Base-by-base conservation (phyloP, 192 early-diverging fungal genomes). In the Cetraspora pellucida region DNA sequence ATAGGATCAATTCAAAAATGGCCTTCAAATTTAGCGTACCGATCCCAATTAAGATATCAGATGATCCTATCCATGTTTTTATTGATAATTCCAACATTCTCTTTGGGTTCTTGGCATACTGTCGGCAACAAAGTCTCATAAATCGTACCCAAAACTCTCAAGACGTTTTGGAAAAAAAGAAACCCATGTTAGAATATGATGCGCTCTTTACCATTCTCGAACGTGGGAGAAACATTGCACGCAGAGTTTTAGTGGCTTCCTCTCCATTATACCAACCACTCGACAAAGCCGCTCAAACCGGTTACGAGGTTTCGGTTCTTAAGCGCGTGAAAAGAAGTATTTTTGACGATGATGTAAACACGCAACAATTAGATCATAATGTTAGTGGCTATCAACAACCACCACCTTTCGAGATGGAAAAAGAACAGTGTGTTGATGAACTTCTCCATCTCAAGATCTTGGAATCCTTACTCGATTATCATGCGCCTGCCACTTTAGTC, bases 11-110 rank as follows among this genome's bases (percentile, higher is more conserved):
- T 65, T 14, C 43, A 5, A 65, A 25, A 8, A 47, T 21, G 23
- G 16, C 72, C 44, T 46, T 45, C 9, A 30, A 37, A 21, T 57
- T 59, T 43, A 57, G 57, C 0, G 58, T 76, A 14, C 74, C 74
- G 7, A 76, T 76, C 37, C 74, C 74, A 21, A 66, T 66, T n/a
- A 21, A 21, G n/a, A 66, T 76, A 30, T 76, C 74, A 45, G 16
- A 54, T 19, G 74, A 76, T 43, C 74, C 61, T 43, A 76, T 76
- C 49, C 74, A 76, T 47, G 61, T 85, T 67, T 85, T 85, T 63
- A 76, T 85, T 10, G 84, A 85, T 75, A 82, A 85, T 75, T 85
- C 84, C 19, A 85, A 85, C 25, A 85, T 85, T 21, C 57, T 83
- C 3, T 76, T 70, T 10, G 84, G 84, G 54, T 83, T 83, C 55